Evolutionary conservation across 2,329 filamentous ascomycete species (phyloP), one percentile per base, ranked within the genome.

Genomic region (Sclerotinia trifoliorum): DNA sequence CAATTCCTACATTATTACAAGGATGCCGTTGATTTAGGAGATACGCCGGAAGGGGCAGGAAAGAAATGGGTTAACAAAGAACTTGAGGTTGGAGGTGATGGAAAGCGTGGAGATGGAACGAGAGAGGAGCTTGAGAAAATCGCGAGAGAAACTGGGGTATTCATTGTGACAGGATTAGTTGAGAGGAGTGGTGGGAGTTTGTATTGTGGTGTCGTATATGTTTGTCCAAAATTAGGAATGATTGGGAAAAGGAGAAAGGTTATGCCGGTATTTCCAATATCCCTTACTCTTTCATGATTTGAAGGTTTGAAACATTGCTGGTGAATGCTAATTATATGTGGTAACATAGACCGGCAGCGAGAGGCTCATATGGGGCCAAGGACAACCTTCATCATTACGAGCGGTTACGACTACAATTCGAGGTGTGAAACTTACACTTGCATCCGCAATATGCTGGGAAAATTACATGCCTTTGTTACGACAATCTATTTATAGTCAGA

Each of bases 391-490:
- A 0, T 95, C 92, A 4, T 84, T 97, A 39, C 87, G 87, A 71
- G 94, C 93, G 4, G 87, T 97, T 1, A 90, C 87, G 35, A 93
- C 93, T 1, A 86, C 83, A 32, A 93, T 97, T 77, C 89, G 90
- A 70, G 93, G 92, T 62, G 86, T 93, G 2, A 88, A 87, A 71
- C 80, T 97, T 70, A 94, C 92, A 68, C 85, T 97, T 69, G 94
- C 90, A 0, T 88, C 91, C 3, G 94, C 93, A 4, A 96, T 98
- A 73, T 97, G 94, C 82, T 97, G 94, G 94, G 94, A 98, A 79
- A 97, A 92, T 78, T 96, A 94, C 80, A 97, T 97, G 93, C 94
- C 94, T 0, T 81, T 97, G 24, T 83, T 97, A 10, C 86, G 94
- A 24, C 91, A 96, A 77, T 85, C 88, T 21, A 83, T 97, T 49